These are phyloP conservation scores for Endothia cerciana DNA, from an alignment of 2,329 filamentous ascomycete species.

Conservation along the genomic window DNA sequence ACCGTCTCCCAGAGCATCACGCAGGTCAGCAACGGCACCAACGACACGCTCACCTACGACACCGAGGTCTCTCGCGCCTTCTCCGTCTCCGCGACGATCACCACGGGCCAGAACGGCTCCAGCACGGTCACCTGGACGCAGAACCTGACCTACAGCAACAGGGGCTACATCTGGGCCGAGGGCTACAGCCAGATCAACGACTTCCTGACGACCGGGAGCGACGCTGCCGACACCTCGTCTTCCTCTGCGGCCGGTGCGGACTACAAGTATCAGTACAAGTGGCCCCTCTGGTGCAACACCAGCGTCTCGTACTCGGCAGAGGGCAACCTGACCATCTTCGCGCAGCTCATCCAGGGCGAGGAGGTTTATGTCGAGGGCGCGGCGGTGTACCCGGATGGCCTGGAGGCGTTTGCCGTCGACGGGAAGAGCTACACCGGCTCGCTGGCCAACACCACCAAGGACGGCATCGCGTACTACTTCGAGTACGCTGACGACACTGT, in stretches of 20 bases:
- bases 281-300: slow-evolving; percentile 63
- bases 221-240: slow-evolving; percentile 31
- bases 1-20: slow-evolving; percentile 53
- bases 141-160: slow-evolving; percentile 54
- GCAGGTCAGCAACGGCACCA: slow-evolving; percentile 52
- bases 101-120: slow-evolving; percentile 45
- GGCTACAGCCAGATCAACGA: slow-evolving; percentile 49
- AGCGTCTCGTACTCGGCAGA: slow-evolving; percentile 48
- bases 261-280: slow-evolving; percentile 53
- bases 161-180: slow-evolving; percentile 49
- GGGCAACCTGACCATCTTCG: slow-evolving; percentile 52
- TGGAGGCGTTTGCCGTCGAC: slow-evolving; percentile 55
- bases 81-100: slow-evolving; percentile 55
- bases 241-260: slow-evolving; percentile 11
- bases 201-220: slow-evolving; percentile 37
- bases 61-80: slow-evolving; percentile 60
- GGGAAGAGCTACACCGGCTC: slow-evolving; percentile 39
- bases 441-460: slow-evolving; percentile 54
- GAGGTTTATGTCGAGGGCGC: slow-evolving; percentile 43
- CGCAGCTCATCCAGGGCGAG: slow-evolving; percentile 47
- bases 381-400: slow-evolving; percentile 58
- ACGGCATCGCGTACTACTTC: slow-evolving; percentile 62
- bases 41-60: slow-evolving; percentile 63
- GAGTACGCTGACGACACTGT: slow-evolving; percentile 48
- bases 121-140: slow-evolving; percentile 59